Evolutionary conservation across 179 eudicot genomes (phyloP), one percentile per base, ranked within the genome.

Genomic region (Monotropa hypopitys): DNA sequence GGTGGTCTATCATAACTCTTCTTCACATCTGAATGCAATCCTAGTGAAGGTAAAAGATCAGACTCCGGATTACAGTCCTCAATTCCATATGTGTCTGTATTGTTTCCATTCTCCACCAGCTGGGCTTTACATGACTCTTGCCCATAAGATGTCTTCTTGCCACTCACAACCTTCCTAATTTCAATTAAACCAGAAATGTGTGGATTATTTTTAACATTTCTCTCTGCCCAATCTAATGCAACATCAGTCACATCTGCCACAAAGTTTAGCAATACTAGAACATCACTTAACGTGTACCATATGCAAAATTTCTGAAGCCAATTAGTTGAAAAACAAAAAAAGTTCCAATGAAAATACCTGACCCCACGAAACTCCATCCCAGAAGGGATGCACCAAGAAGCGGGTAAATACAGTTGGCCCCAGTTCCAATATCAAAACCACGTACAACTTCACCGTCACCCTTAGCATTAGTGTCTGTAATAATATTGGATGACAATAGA

Each of bases 401-500:
- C 30, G 98, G 97, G 81, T 94, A 94, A 20, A 94, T 94, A 77
- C 98, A 94, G 74, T 94, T 94, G 74, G 97, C 94, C 42, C 98
- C 98, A 46, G 97, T 92, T 77, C 97, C 98, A 78, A 94, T 92
- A 83, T 94, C 97, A 88, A 94, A 90, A 68, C 97, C 98, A 76
- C 81, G 89, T 33, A 89, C 88, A 80, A 81, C 73, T 76, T 79
- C 87, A 16, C 77, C 86, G 49, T 80, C 85, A 43, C 77, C 84
- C 33, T 76, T 85, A 56, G 61, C 61, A 47, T 61, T 74, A 33
- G 74, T 80, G 50, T 84, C 82, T 56, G 84, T 83, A 72, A 94
- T 89, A 59, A 89, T 80, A 61, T 91, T 91, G 46, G 97, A 91
- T 72, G 90, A 87, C 72, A 92, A 75, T 43, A 94, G 92, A 84